phyloP scores from a whole-genome alignment of 805 yeast species.

The Ogataea neopini region DNA sequence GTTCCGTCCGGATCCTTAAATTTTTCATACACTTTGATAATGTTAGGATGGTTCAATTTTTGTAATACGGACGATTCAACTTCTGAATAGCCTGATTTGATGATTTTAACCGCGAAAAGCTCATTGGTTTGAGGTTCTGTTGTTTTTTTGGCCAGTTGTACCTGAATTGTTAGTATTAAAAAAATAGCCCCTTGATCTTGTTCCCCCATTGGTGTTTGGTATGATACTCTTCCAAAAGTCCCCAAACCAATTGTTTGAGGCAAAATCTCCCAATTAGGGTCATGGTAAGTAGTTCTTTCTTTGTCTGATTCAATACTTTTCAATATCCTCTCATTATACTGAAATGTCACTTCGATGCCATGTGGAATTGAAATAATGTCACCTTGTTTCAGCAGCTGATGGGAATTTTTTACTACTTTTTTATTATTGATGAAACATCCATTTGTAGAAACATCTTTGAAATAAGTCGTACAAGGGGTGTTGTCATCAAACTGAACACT shows the following conservation, averaged over 20 bases:
- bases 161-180: constrained; percentile 20
- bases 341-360: constrained; percentile 25
- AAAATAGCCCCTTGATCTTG: too few relatives aligned
- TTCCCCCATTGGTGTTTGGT: neutral
- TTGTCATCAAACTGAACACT: constrained; percentile 46
- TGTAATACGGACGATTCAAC: constrained; percentile 54
- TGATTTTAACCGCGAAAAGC: constrained; percentile 53
- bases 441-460: constrained; percentile 52
- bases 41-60: constrained; percentile 83
- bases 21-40: constrained; percentile 76
- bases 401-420: constrained; percentile 31
- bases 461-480: constrained; percentile 47
- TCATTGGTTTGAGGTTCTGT: constrained; percentile 19
- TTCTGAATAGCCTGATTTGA: constrained; percentile 29
- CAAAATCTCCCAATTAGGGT: constrained; percentile 42
- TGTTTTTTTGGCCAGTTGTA: constrained; percentile 35
- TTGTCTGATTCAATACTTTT: neutral
- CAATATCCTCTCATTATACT: constrained; percentile 15
- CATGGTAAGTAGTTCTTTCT: constrained; percentile 19
- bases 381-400: constrained; percentile 33
- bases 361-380: constrained; percentile 43
- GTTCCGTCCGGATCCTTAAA: constrained; percentile 69
- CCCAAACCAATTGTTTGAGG: constrained; percentile 52
- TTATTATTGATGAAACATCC: constrained; percentile 48
- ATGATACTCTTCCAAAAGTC: constrained; percentile 54